phyloP scores from a whole-genome alignment of 2,329 filamentous ascomycete species.

The Neofusicoccum parvum region DNA sequence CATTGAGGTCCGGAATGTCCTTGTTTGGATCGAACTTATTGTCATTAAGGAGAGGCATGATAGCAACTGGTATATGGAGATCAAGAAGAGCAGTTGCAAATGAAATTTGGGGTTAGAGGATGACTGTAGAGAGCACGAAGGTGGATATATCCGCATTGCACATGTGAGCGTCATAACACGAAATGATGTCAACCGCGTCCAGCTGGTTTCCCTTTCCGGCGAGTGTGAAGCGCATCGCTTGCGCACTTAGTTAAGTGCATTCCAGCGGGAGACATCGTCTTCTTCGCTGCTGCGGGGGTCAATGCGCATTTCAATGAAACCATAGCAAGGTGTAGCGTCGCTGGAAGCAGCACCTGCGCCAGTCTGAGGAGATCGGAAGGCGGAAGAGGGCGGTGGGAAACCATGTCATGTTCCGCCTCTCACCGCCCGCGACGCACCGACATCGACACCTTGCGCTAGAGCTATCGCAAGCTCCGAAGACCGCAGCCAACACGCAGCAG shows the following conservation, averaged over 20 bases:
- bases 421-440: slow-evolving; percentile 10
- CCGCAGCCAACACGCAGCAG: slow-evolving; percentile 2
- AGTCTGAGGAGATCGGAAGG: neutral
- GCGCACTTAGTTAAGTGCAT: neutral
- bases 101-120: neutral
- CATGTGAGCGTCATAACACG: slow-evolving; percentile 10
- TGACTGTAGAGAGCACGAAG: neutral
- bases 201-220: slow-evolving; percentile 11
- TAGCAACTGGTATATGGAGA: neutral
- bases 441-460: slow-evolving; percentile 10
- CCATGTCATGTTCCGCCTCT: neutral
- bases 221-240: neutral
- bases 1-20: slow-evolving; percentile 44
- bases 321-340: neutral
- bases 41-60: slow-evolving; percentile 21
- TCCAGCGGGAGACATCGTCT: neutral
- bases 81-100: neutral
- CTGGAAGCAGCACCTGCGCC: neutral
- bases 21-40: slow-evolving; percentile 45
- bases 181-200: slow-evolving; percentile 8
- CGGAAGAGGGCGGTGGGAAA: neutral
- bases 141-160: neutral
- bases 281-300: neutral
- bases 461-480: slow-evolving; percentile 14
- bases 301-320: neutral